A percentile compares a stretch with the other conserved stretches of the same genome.
Evolutionary conservation across 75 land plant species (phyloP).

Genomic region (Sequoiadendron giganteum): DNA sequence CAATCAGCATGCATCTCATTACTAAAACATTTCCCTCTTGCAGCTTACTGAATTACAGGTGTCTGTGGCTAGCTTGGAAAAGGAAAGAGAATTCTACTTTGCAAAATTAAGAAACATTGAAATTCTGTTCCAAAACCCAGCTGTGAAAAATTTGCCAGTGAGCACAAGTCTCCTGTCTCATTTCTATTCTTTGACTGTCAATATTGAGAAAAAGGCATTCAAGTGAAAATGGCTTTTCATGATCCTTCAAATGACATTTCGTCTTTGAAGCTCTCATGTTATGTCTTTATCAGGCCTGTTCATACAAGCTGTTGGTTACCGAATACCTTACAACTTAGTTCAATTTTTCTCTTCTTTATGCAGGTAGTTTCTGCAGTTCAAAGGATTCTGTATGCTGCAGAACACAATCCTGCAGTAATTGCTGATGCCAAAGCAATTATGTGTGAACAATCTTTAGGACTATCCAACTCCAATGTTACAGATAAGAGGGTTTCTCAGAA

Average conservation of each 20-base stretch:
- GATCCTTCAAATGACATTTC: neutral
- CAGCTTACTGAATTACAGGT: conserved; percentile 87
- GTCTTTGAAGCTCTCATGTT: neutral
- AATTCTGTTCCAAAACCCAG: conserved; percentile 80
- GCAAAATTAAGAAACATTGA: conserved; percentile 90
- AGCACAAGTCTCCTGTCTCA: neutral
- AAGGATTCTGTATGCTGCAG: conserved; percentile 78
- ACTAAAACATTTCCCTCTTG: neutral
- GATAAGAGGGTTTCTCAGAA: conserved; percentile 37
- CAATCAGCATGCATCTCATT: neutral
- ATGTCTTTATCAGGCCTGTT: neutral
- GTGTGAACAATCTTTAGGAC: neutral
- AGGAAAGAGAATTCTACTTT: conserved; percentile 96
- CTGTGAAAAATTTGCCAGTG: conserved; percentile 59
- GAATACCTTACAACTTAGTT: neutral
- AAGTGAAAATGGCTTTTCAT: neutral
- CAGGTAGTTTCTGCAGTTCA: conserved; percentile 82
- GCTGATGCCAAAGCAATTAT: conserved; percentile 71
- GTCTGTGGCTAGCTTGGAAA: conserved; percentile 85
- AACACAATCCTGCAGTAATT: conserved; percentile 50
- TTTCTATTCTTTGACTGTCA: neutral
- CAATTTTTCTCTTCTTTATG: conserved; percentile 1
- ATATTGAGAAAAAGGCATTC: neutral
- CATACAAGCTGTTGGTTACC: neutral
- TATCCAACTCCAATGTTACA: conserved; percentile 21